A percentile compares a stretch with the other conserved stretches of the same genome.
These are phyloP conservation scores for Psilocybe cyanescens DNA, from an alignment of 768 basidiomycete genomes.

Conservation along the genomic window DNA sequence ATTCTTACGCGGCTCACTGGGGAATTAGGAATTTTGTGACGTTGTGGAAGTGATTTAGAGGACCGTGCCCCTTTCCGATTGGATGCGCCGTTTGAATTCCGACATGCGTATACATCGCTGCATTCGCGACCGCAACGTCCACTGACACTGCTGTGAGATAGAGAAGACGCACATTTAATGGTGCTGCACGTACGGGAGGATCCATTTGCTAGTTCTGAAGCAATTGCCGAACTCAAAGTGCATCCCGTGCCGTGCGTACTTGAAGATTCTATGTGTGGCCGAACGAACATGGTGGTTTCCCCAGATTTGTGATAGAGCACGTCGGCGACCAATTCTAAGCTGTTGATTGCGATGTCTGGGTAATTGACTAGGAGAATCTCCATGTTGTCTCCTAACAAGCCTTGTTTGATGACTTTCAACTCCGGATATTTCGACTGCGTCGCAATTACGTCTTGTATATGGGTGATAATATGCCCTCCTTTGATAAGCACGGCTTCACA, in stretches of 20 bases:
- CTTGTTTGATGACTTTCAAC: constrained; percentile 46
- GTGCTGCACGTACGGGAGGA: constrained; percentile 35
- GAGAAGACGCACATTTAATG: not conserved
- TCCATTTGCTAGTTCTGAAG: constrained; percentile 63
- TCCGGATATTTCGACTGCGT: constrained; percentile 31
- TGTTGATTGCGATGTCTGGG: constrained; percentile 19
- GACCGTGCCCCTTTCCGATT: constrained; percentile 80
- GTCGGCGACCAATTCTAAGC: constrained; percentile 58
- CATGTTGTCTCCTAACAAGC: constrained; percentile 57
- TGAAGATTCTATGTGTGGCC: constrained; percentile 63
- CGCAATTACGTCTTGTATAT: constrained; percentile 45
- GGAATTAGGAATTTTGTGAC: constrained; percentile 52
- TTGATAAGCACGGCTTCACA: constrained; percentile 74
- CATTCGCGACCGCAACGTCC: constrained; percentile 58
- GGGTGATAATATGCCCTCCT: constrained; percentile 74
- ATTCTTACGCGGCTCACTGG: constrained; percentile 32
- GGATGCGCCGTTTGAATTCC: constrained; percentile 72
- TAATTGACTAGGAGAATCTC: constrained; percentile 53
- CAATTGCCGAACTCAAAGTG: constrained; percentile 85
- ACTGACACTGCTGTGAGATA: constrained; percentile 22
- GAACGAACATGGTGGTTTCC: constrained; percentile 53
- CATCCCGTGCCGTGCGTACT: constrained; percentile 95
- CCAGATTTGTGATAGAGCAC: constrained; percentile 50
- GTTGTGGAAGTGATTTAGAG: constrained; percentile 84
- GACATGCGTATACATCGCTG: constrained; percentile 70